Conservation (phyloP, 352 stramenopile species). For the Phytophthora crassamura region DNA sequence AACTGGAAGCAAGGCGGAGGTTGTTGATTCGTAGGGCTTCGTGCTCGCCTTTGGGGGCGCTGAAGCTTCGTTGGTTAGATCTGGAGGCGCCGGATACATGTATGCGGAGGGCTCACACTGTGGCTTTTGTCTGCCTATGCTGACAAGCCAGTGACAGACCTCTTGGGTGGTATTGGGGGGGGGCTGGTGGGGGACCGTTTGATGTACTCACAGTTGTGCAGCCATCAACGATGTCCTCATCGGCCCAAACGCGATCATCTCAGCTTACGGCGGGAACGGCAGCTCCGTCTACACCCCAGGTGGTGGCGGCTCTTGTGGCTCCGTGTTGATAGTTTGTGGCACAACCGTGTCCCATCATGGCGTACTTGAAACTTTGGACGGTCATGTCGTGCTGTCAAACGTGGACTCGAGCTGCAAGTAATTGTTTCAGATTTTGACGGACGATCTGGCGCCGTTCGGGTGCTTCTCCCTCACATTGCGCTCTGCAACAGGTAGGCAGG, state of each 20-base stretch:
- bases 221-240: constrained; percentile 94
- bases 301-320: constrained; percentile 65
- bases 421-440: constrained; percentile 71
- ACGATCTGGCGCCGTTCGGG: constrained; percentile 62
- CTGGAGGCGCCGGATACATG: constrained; percentile 73
- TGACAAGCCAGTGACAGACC: constrained; percentile 66
- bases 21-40: constrained; percentile 86
- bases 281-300: constrained; percentile 63
- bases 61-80: constrained; percentile 69
- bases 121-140: constrained; percentile 42
- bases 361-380: constrained; percentile 76
- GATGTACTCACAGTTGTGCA: constrained; percentile 71
- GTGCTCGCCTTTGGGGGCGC: constrained; percentile 91
- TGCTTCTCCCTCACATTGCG: constrained; percentile 69
- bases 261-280: constrained; percentile 73
- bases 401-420: constrained; percentile 44
- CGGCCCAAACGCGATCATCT: constrained; percentile 75
- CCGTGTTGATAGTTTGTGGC: constrained; percentile 55
- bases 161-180: constrained; percentile 94
- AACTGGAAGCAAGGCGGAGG: constrained; percentile 57
- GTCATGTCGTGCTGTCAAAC: constrained; percentile 41
- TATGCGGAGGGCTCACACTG: no score
- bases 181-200: constrained; percentile 85
- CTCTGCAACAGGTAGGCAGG: constrained; percentile 22
- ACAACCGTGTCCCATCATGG: constrained; percentile 74